Evolutionary conservation across 2,329 filamentous ascomycete genomes (phyloP).

Genomic region (Cytospora chrysosperma): DNA sequence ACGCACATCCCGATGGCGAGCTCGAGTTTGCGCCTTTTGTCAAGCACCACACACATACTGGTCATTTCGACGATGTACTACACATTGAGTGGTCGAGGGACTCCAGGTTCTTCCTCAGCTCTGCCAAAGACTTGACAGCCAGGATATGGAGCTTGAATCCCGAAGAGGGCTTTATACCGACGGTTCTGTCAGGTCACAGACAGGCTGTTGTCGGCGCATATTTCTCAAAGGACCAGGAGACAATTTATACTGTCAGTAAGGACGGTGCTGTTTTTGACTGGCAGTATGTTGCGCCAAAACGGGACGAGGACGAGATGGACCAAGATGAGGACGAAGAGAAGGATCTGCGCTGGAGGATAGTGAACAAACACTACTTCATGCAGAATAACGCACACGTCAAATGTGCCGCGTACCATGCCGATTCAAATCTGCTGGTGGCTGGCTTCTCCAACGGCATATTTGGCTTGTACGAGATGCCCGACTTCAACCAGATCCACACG

Average conservation of each 20-base stretch:
- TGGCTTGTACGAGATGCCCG: conserved; percentile 90
- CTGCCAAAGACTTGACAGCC: conserved; percentile 88
- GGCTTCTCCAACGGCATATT: conserved; percentile 96
- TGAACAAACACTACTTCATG: conserved; percentile 90
- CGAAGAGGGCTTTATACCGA: conserved; percentile 86
- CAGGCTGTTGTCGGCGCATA: conserved; percentile 92
- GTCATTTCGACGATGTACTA: conserved; percentile 84
- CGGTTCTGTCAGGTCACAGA: conserved; percentile 85
- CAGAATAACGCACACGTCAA: conserved; percentile 83
- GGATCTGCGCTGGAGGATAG: conserved; percentile 84
- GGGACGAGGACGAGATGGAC: conserved; percentile 59
- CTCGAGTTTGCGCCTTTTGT: conserved; percentile 96
- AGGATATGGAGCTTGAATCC: conserved; percentile 91
- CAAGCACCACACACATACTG: conserved; percentile 78
- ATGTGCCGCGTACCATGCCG: conserved; percentile 85
- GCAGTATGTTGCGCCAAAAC: conserved; percentile 71
- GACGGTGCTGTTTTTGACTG: conserved; percentile 96
- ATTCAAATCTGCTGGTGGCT: conserved; percentile 88
- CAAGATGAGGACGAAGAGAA: conserved; percentile 58
- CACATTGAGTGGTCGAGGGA: conserved; percentile 95
- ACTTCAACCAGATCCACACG: conserved; percentile 93
- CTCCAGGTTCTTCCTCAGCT: conserved; percentile 89
- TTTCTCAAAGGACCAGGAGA: conserved; percentile 93
- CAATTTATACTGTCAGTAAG: conserved; percentile 93
- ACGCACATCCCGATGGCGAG: conserved; percentile 73